Percentiles rank a stretch among this genome's conserved stretches.
Conservation (phyloP, 202 grass and related monocot species). For the Brachypodium distachyon region DNA sequence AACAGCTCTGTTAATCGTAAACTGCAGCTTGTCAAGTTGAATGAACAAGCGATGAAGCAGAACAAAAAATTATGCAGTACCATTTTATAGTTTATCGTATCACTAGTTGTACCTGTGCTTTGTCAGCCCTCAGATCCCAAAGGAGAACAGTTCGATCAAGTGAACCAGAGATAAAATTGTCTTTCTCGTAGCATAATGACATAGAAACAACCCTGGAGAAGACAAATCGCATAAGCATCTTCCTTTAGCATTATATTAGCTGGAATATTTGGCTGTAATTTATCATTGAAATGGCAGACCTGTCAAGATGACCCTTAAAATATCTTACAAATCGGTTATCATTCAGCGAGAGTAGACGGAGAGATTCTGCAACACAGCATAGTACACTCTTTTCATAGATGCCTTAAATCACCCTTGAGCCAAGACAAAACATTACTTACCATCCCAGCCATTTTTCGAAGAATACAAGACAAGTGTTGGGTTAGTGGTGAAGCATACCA, state of each 20-base stretch:
- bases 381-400: slow-evolving; percentile 19
- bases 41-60: neutral
- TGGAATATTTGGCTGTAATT: neutral
- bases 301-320: slow-evolving; percentile 98
- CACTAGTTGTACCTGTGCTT: slow-evolving; percentile 64
- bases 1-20: neutral
- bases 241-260: neutral
- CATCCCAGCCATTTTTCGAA: slow-evolving; percentile 99
- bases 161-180: slow-evolving; percentile 79
- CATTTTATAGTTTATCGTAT: neutral
- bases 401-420: neutral
- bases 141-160: slow-evolving; percentile 86
- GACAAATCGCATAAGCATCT: slow-evolving; percentile 11
- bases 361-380: slow-evolving; percentile 82
- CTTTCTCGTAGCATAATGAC: slow-evolving; percentile 72
- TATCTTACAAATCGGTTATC: slow-evolving; percentile 95
- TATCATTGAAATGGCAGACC: slow-evolving; percentile 33
- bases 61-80: neutral
- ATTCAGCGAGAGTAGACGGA: slow-evolving; percentile 88
- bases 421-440: slow-evolving; percentile 34
- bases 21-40: neutral
- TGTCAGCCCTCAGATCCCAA: slow-evolving; percentile 89
- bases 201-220: slow-evolving; percentile 78
- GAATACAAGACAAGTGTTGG: slow-evolving; percentile 83
- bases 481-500: slow-evolving; percentile 92